These are phyloP conservation scores for Lentinula edodes DNA, from an alignment of 768 basidiomycete species.

Conservation along the genomic window DNA sequence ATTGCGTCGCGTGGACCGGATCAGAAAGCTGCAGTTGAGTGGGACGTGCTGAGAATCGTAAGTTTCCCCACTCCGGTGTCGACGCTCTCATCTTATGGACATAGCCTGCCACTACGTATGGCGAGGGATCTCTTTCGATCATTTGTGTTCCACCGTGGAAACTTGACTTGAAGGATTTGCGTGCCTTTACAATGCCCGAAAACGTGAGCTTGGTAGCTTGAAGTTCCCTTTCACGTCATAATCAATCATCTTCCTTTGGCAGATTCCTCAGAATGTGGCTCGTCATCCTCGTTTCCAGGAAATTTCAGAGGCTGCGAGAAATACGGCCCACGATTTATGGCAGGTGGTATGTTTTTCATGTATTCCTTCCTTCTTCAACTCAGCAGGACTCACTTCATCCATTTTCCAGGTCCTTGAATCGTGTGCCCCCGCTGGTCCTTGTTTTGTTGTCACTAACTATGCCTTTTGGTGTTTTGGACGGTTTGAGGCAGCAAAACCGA, in stretches of 20 bases:
- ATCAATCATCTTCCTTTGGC: neutral
- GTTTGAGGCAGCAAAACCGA: neutral
- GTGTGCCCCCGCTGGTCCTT: neutral
- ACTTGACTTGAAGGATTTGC: neutral
- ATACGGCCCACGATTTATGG: neutral
- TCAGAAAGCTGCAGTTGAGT: neutral
- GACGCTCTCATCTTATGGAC: neutral
- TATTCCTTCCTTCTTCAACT: too few relatives aligned
- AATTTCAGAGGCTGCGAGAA: neutral
- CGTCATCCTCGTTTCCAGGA: neutral
- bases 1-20: neutral
- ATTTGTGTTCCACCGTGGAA: slow-evolving; percentile 1
- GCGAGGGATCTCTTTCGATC: neutral
- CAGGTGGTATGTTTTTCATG: neutral
- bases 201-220: neutral
- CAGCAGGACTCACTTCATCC: too few relatives aligned
- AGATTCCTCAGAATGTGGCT: neutral
- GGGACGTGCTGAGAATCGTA: neutral
- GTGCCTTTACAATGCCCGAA: neutral
- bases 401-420: neutral
- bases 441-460: slow-evolving; percentile 1
- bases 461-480: neutral
- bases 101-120: neutral
- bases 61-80: neutral
- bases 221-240: neutral